Evolutionary conservation across 352 stramenopile species (phyloP), one percentile per base, ranked within the genome.

Genomic region (Globisporangium solare): DNA sequence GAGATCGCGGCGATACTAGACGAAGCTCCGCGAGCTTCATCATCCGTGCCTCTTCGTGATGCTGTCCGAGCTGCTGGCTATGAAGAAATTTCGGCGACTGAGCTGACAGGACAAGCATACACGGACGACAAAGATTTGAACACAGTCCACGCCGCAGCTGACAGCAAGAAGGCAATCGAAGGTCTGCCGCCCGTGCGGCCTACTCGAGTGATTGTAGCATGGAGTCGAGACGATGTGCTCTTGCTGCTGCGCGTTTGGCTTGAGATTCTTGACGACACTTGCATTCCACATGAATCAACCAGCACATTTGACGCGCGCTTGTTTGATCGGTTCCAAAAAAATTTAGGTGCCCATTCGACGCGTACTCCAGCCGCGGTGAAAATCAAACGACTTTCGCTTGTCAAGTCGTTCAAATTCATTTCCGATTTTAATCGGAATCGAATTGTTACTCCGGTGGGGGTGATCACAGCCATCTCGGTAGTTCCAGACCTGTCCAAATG

Each of bases 301-400:
- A 47, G 46, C 6, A 22, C 54, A 18, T 61, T 61, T 55, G 55
- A 61, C 46, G 35, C 48, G 22, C 27, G 37, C 3, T 47, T 61
- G 21, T 47, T 54, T 47, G 35, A 49, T 5, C 45, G 46, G 3
- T 61, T 61, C 18, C 49, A 54, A 32, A 32, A 54, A 40, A 18
- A 6, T 7, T 35, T 32, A 11, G 18, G 17, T 32, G 47, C 35
- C 10, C 27, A 35, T 35, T 35, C 27, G 5, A 35, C 27, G 21
- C 55, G 55, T 2, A 50, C 55, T 0, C 45, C 46, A 11, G 54
- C 47, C 24, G 55, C 55, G 12, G 46, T 61, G 35, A 61, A 61
- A 20, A 61, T 61, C 47, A 61, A 61, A 39, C 55, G 55, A n/a
- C 54, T 54, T 39, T 61, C 55, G n/a, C 55, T 61, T n/a, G 49